phyloP scores from a whole-genome alignment of 208 protist species.

The Trypanosomatidae sp. region DNA sequence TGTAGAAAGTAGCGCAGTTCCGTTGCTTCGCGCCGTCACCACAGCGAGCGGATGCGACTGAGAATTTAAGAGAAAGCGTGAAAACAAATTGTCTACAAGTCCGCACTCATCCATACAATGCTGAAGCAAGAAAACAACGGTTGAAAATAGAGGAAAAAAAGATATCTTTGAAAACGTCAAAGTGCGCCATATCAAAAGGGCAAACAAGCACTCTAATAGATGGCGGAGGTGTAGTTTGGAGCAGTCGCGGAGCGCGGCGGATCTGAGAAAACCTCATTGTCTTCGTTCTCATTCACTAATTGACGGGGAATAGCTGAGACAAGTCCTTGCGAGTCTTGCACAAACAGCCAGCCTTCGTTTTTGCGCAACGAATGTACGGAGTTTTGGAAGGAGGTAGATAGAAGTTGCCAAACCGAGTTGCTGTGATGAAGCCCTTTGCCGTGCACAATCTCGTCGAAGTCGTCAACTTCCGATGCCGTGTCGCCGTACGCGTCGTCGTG shows the following conservation, averaged over 20 bases:
- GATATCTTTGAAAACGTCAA: too few species aligned
- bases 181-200: too few species aligned
- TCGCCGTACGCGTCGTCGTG: constrained; percentile 21
- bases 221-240: not conserved
- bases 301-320: constrained; percentile 29
- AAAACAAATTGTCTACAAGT: too few species aligned
- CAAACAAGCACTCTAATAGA: constrained; percentile 13
- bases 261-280: constrained; percentile 8
- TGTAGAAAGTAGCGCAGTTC: too few species aligned
- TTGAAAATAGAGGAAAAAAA: too few species aligned
- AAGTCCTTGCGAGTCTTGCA: constrained; percentile 33
- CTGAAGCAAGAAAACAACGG: too few species aligned
- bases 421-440: constrained; percentile 19
- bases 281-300: constrained; percentile 15
- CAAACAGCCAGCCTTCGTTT: constrained; percentile 43
- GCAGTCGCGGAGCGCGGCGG: not conserved
- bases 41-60: too few species aligned
- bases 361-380: constrained; percentile 39
- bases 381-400: constrained; percentile 31
- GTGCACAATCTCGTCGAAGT: constrained; percentile 12
- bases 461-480: constrained; percentile 4
- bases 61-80: too few species aligned
- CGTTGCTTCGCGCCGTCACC: too few species aligned
- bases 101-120: too few species aligned
- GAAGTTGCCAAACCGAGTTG: constrained; percentile 18